phyloP scores from a whole-genome alignment of 73 alveolate species.

The Paramecium primaurelia region DNA sequence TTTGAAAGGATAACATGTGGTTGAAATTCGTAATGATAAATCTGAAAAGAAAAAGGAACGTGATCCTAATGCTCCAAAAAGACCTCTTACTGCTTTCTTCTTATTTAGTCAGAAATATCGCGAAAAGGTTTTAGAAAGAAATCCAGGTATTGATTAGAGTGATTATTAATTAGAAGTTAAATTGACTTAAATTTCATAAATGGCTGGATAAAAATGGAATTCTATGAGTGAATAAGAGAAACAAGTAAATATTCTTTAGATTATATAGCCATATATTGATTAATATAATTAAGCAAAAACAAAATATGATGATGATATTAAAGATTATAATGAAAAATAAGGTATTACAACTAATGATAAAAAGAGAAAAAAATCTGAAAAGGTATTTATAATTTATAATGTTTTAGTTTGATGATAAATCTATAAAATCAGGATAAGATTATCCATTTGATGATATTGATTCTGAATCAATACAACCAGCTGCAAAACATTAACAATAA shows the following conservation, averaged over 20 bases:
- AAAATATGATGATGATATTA: neutral
- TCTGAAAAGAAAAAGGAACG: neutral
- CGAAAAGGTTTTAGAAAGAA: neutral
- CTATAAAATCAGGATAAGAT: neutral
- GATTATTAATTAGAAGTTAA: neutral
- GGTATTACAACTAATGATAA: neutral
- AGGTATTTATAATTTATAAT: neutral
- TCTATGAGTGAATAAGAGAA: neutral
- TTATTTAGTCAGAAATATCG: neutral
- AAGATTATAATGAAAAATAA: neutral
- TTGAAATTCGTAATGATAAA: neutral
- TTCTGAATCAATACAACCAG: neutral
- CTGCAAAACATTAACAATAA: neutral
- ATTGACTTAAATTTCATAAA: neutral
- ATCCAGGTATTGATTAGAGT: neutral
- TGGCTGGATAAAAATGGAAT: neutral
- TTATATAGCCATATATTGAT: neutral
- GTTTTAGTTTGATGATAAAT: neutral
- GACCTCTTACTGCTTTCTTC: neutral
- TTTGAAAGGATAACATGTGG: neutral
- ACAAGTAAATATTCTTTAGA: neutral
- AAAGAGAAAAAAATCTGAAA: neutral
- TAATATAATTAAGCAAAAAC: neutral
- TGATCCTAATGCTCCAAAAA: slow-evolving; percentile 14
- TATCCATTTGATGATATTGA: neutral